These are phyloP conservation scores for Naegleria lovaniensis DNA, from an alignment of 208 protist genomes.

Conservation along the genomic window DNA sequence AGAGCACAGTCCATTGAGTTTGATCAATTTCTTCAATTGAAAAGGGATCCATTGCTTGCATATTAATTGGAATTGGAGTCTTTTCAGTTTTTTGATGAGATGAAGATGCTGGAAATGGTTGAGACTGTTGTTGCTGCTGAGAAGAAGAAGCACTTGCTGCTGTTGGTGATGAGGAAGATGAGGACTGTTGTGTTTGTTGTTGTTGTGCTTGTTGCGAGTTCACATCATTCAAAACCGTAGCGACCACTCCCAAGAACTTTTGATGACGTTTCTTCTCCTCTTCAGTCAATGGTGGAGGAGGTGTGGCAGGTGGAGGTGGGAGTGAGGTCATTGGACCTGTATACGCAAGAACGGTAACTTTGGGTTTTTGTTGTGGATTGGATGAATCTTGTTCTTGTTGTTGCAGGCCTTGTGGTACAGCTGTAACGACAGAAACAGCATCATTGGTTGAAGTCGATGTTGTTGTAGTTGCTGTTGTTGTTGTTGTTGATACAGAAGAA, in stretches of 20 bases:
- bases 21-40: conserved; percentile 12
- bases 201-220: background rate
- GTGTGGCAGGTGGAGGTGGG: background rate
- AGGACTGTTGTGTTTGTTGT: background rate
- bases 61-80: background rate
- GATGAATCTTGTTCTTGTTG: no score
- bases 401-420: no score
- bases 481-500: no score
- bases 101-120: no score
- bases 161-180: no score
- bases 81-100: background rate
- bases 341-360: background rate
- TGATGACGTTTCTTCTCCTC: background rate
- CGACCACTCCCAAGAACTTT: background rate
- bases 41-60: background rate
- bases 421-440: no score
- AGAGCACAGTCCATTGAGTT: background rate
- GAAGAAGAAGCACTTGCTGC: no score
- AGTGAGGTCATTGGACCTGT: background rate
- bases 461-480: no score
- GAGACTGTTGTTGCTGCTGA: no score
- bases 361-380: background rate
- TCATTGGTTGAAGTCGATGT: no score
- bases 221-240: background rate
- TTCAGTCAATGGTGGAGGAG: background rate